These are phyloP conservation scores for Macrophomina tecta DNA, from an alignment of 2,329 filamentous ascomycete species.

Conservation along the genomic window DNA sequence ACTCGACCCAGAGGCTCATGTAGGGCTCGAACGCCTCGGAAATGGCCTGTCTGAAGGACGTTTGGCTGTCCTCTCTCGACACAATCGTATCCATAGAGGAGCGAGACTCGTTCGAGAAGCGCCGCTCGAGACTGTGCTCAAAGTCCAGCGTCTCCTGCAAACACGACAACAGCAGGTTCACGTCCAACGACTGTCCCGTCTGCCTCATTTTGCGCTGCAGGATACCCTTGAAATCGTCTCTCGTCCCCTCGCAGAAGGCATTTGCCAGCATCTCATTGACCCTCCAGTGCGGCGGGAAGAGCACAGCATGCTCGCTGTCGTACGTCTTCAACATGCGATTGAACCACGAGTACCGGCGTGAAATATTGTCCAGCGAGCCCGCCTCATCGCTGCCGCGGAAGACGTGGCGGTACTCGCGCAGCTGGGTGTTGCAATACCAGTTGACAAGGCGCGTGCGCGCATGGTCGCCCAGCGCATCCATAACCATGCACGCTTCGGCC, in stretches of 20 bases:
- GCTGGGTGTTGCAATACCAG: slow-evolving; percentile 98
- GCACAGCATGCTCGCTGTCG: slow-evolving; percentile 86
- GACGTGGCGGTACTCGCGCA: slow-evolving; percentile 93
- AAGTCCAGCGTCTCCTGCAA: slow-evolving; percentile 97
- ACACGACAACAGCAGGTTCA: slow-evolving; percentile 86
- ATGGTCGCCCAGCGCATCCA: slow-evolving; percentile 91
- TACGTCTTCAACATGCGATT: slow-evolving; percentile 94
- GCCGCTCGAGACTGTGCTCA: slow-evolving; percentile 86
- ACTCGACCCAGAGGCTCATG: slow-evolving; percentile 94
- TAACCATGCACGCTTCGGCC: slow-evolving; percentile 86
- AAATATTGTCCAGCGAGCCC: slow-evolving; percentile 94
- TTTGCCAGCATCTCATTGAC: slow-evolving; percentile 90
- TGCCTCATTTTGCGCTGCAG: slow-evolving; percentile 81
- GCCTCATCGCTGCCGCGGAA: slow-evolving; percentile 92
- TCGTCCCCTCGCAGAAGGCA: slow-evolving; percentile 91
- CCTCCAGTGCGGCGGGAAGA: slow-evolving; percentile 88
- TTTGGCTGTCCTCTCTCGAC: slow-evolving; percentile 75
- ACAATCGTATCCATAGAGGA: slow-evolving; percentile 89
- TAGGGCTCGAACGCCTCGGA: slow-evolving; percentile 98
- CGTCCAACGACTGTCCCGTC: slow-evolving; percentile 77
- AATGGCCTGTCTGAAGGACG: slow-evolving; percentile 86
- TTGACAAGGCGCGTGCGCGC: slow-evolving; percentile 82
- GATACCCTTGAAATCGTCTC: slow-evolving; percentile 94
- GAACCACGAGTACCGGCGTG: slow-evolving; percentile 94
- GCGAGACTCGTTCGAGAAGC: slow-evolving; percentile 74